A percentile compares a stretch with the other conserved stretches of the same genome.
Evolutionary conservation across 1,284 basidiomycete species (phyloP).

Genomic region (Xanthoconium separans): DNA sequence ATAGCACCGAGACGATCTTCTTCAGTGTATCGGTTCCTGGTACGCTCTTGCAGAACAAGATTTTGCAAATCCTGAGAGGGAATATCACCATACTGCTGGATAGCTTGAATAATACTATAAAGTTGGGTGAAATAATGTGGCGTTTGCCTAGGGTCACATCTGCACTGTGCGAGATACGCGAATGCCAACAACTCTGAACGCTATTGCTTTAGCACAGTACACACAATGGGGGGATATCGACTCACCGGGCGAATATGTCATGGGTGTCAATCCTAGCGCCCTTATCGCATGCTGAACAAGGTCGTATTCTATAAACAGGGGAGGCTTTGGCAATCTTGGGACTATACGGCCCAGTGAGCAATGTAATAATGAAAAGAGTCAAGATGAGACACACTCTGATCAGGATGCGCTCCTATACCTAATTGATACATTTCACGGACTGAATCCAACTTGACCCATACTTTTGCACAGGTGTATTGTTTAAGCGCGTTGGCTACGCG

Average conservation of each 20-base stretch:
- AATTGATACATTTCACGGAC: slow-evolving; percentile 68
- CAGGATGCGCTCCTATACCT: slow-evolving; percentile 70
- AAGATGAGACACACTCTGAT: slow-evolving; percentile 55
- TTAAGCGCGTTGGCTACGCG: slow-evolving; percentile 39
- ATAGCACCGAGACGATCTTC: slow-evolving; percentile 52
- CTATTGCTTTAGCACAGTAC: slow-evolving; percentile 3
- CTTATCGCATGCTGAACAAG: slow-evolving; percentile 42
- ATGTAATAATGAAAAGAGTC: background rate
- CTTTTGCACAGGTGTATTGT: slow-evolving; percentile 36
- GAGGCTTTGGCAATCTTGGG: slow-evolving; percentile 47
- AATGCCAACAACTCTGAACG: slow-evolving; percentile 64
- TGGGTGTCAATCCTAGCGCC: slow-evolving; percentile 60
- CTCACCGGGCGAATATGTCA: slow-evolving; percentile 62
- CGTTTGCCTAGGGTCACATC: slow-evolving; percentile 69
- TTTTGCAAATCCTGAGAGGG: slow-evolving; percentile 48
- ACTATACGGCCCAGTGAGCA: slow-evolving; percentile 38
- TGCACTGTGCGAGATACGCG: slow-evolving; percentile 73
- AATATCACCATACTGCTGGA: slow-evolving; percentile 46
- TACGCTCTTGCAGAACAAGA: slow-evolving; percentile 56
- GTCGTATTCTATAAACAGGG: slow-evolving; percentile 38
- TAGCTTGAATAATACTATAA: slow-evolving; percentile 45
- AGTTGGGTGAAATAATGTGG: slow-evolving; percentile 61
- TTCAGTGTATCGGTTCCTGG: slow-evolving; percentile 60
- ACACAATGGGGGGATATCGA: background rate
- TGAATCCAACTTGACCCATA: slow-evolving; percentile 55